Percentiles rank a stretch among this genome's conserved stretches.
Evolutionary conservation across 495 filamentous ascomycete species (phyloP).

Genomic region (Aspergillus leporis): DNA sequence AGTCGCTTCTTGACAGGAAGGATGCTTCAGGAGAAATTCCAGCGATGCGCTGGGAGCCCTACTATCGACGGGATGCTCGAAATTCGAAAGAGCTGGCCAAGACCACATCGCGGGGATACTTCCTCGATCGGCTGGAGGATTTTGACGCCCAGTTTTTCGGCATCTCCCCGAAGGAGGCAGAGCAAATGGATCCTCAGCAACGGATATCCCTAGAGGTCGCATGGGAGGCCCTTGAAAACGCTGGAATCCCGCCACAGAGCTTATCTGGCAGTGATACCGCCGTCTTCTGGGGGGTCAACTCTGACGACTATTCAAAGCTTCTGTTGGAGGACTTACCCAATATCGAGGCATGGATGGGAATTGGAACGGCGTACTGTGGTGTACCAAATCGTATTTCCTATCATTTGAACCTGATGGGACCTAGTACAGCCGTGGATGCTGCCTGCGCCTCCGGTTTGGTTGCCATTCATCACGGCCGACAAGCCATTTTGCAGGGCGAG

Average conservation of each 20-base stretch:
- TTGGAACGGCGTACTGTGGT: constrained; percentile 28
- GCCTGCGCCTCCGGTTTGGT: constrained; percentile 33
- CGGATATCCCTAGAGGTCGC: constrained; percentile 52
- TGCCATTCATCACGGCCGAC: constrained; percentile 15
- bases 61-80: constrained; percentile 24
- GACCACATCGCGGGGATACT: constrained; percentile 32
- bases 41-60: constrained; percentile 36
- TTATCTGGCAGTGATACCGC: constrained; percentile 28
- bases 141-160: constrained; percentile 30
- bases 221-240: constrained; percentile 46
- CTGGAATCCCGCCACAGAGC: constrained; percentile 24
- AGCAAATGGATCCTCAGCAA: constrained; percentile 42
- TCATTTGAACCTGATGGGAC: constrained; percentile 29
- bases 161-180: constrained; percentile 10
- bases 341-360: constrained; percentile 33
- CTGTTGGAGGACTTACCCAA: constrained; percentile 35
- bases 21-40: constrained; percentile 35
- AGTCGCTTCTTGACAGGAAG: constrained; percentile 35
- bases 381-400: constrained; percentile 36
- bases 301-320: constrained; percentile 37
- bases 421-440: constrained; percentile 31
- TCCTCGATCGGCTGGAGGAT: constrained; percentile 27
- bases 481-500: constrained; percentile 10
- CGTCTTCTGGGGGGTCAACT: constrained; percentile 31
- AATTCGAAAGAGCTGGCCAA: constrained; percentile 31